These are phyloP conservation scores for Peronospora destructor DNA, from an alignment of 352 stramenopile species.

Conservation along the genomic window DNA sequence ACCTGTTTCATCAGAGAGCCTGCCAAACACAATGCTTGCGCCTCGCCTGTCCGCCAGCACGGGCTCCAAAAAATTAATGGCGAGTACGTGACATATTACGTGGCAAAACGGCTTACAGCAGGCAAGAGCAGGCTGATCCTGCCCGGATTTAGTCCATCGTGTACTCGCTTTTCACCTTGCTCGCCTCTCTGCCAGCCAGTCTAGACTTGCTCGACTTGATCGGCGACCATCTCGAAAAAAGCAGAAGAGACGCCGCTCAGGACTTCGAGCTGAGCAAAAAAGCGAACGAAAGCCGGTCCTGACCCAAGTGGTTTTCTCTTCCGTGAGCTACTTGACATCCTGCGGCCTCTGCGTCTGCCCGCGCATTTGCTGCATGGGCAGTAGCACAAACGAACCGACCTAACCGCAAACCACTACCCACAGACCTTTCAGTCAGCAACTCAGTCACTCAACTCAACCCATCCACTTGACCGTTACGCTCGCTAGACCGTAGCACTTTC, in stretches of 20 bases:
- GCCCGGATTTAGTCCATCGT: constrained; percentile 18
- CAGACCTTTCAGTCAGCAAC: constrained; percentile 4
- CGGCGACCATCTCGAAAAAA: constrained; percentile 32
- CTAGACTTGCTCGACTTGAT: constrained; percentile 10
- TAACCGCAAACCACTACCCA: constrained; percentile 11
- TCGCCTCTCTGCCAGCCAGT: constrained; percentile 27
- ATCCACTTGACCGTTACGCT: constrained; percentile 4
- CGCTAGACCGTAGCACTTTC: background rate
- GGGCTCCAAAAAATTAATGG: constrained; percentile 23
- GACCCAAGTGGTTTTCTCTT: constrained; percentile 35
- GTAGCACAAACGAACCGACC: constrained; percentile 3
- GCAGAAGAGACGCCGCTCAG: constrained; percentile 33
- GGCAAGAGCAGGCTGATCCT: background rate
- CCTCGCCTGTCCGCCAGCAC: constrained; percentile 6
- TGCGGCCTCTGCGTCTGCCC: too few relatives aligned
- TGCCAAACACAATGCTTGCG: constrained; percentile 8
- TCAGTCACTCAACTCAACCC: constrained; percentile 3
- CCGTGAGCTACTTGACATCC: constrained; percentile 21
- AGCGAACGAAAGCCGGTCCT: constrained; percentile 32
- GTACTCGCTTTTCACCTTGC: constrained; percentile 22
- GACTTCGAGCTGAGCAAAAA: constrained; percentile 33
- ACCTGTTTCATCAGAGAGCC: constrained; percentile 10
- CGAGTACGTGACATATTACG: constrained; percentile 23
- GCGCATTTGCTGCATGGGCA: background rate
- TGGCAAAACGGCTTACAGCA: constrained; percentile 13